A percentile compares a stretch with the other conserved stretches of the same genome.
Conservation (phyloP, 1,284 basidiomycete genomes). For the Peniophora sp. region DNA sequence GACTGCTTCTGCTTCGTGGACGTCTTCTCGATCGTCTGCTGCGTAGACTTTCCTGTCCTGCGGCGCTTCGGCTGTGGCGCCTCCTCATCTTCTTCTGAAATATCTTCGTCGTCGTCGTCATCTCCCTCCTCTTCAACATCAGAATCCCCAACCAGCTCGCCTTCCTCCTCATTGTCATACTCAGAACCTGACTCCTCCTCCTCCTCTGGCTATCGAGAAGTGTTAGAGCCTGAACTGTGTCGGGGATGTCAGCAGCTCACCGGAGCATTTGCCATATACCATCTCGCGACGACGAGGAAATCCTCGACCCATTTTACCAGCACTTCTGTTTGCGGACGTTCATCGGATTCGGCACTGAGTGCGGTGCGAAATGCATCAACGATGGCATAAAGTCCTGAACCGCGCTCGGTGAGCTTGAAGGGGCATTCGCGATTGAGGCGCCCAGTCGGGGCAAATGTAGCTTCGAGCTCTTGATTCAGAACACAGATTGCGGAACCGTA, state of each 20-base stretch:
- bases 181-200: background rate
- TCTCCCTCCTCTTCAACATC: background rate
- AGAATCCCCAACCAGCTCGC: background rate
- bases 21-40: background rate
- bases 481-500: too few relatives aligned
- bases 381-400: background rate
- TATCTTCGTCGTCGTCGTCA: background rate
- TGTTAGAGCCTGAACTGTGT: background rate
- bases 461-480: background rate
- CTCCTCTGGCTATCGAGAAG: background rate
- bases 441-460: background rate
- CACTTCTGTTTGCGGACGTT: background rate
- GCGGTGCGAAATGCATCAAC: background rate
- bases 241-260: background rate
- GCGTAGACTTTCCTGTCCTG: background rate
- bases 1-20: background rate
- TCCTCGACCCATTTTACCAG: background rate
- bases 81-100: background rate
- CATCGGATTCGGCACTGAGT: background rate
- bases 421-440: background rate
- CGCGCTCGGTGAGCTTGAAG: background rate
- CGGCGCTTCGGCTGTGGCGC: background rate
- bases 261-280: background rate
- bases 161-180: background rate
- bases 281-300: background rate